These are phyloP conservation scores for Epichloe sp. DNA, from an alignment of 2,329 filamentous ascomycete genomes.

Conservation along the genomic window DNA sequence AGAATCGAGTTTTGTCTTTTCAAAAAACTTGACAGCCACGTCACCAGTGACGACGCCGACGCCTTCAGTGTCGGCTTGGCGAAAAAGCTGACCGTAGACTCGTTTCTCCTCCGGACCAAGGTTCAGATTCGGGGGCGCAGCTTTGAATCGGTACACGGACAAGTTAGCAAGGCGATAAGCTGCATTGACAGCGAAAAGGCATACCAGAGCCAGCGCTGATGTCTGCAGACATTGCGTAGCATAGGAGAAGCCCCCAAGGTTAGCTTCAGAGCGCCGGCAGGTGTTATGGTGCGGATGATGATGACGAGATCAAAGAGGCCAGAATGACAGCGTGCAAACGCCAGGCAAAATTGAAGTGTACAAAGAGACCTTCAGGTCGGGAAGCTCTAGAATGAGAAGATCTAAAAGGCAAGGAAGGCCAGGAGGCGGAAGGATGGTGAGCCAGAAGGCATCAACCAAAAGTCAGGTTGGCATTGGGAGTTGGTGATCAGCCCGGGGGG, in stretches of 20 bases:
- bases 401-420: background rate
- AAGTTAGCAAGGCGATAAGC: slow-evolving; percentile 6
- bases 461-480: background rate
- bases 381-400: no score
- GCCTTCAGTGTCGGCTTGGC: slow-evolving; percentile 80
- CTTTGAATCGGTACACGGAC: slow-evolving; percentile 17
- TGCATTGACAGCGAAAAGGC: background rate
- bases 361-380: no score
- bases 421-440: background rate
- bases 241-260: background rate
- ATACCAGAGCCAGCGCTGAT: slow-evolving; percentile 13
- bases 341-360: no score
- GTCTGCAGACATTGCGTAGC: slow-evolving; percentile 13
- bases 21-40: slow-evolving; percentile 92
- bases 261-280: background rate
- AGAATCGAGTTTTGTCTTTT: slow-evolving; percentile 82
- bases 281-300: background rate
- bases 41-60: slow-evolving; percentile 93
- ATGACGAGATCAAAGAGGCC: background rate
- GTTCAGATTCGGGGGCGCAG: slow-evolving; percentile 63
- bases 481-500: background rate
- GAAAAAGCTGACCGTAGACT: slow-evolving; percentile 84
- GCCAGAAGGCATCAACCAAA: background rate
- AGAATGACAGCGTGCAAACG: no score
- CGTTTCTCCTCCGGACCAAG: slow-evolving; percentile 86